Evolutionary conservation across 148 eudicot genomes (phyloP).

Genomic region (Camellia japonica): DNA sequence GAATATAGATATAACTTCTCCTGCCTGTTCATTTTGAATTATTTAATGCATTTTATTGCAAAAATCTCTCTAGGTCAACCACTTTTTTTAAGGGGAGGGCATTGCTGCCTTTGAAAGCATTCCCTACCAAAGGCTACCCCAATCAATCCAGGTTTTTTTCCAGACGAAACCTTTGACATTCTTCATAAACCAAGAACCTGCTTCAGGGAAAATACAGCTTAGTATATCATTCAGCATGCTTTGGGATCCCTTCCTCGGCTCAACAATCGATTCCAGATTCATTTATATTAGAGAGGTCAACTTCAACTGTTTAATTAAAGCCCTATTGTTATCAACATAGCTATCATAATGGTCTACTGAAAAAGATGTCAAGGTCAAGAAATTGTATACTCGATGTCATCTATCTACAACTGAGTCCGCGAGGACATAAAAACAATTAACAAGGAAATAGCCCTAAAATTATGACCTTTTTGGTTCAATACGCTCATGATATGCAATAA

Average conservation of each 20-base stretch:
- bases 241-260: not conserved
- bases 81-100: too few species aligned
- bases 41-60: too few species aligned
- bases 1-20: too few species aligned
- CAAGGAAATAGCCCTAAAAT: slow-evolving; percentile 4
- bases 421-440: not conserved
- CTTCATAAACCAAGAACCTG: not conserved
- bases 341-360: not conserved
- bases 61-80: too few species aligned
- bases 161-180: not conserved
- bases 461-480: not conserved
- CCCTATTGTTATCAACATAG: not conserved
- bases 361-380: too few species aligned
- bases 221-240: not conserved
- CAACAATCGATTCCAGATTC: not conserved
- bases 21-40: too few species aligned
- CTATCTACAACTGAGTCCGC: too few species aligned
- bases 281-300: not conserved
- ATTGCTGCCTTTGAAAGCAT: too few species aligned
- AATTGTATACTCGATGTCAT: too few species aligned
- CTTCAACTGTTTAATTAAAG: not conserved
- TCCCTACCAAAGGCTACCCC: too few species aligned
- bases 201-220: too few species aligned
- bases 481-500: not conserved
- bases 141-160: too few species aligned